phyloP scores from a whole-genome alignment of 2,329 filamentous ascomycete species.

The Colletotrichum lini region DNA sequence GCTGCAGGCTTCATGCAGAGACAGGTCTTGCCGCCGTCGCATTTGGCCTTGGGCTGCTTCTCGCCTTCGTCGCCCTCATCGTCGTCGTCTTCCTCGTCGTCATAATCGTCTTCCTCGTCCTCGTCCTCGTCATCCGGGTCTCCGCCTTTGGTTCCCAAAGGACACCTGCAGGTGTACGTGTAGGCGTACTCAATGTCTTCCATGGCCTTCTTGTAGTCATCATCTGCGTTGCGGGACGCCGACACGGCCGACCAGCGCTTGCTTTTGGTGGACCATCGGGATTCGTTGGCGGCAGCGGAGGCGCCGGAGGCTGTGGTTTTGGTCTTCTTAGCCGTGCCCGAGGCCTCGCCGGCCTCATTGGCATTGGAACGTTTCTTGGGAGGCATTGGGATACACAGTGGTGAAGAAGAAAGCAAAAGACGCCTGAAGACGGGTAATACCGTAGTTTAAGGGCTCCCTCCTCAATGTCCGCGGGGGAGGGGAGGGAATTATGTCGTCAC shows the following conservation, averaged over 20 bases:
- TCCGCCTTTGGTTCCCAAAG: slow-evolving; percentile 37
- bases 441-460: neutral
- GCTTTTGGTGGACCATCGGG: slow-evolving; percentile 40
- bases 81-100: neutral
- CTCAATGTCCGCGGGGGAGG: too few relatives aligned
- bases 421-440: too few relatives aligned
- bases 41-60: slow-evolving; percentile 34
- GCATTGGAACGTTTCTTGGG: slow-evolving; percentile 23
- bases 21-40: slow-evolving; percentile 43
- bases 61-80: slow-evolving; percentile 40
- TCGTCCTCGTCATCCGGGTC: slow-evolving; percentile 43
- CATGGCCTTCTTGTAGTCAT: slow-evolving; percentile 46
- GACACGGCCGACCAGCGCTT: slow-evolving; percentile 52
- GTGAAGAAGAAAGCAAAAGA: neutral
- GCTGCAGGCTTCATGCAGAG: slow-evolving; percentile 42
- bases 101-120: neutral
- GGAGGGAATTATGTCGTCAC: neutral
- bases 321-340: slow-evolving; percentile 14
- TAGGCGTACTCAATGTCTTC: slow-evolving; percentile 48
- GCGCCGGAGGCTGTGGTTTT: slow-evolving; percentile 5
- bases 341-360: slow-evolving; percentile 6
- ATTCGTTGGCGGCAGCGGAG: neutral
- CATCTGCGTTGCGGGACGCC: slow-evolving; percentile 53
- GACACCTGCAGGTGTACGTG: slow-evolving; percentile 49
- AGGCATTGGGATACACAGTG: slow-evolving; percentile 6